phyloP scores from a whole-genome alignment of 192 early-diverging fungal species.

The Entrophospora sp. region DNA sequence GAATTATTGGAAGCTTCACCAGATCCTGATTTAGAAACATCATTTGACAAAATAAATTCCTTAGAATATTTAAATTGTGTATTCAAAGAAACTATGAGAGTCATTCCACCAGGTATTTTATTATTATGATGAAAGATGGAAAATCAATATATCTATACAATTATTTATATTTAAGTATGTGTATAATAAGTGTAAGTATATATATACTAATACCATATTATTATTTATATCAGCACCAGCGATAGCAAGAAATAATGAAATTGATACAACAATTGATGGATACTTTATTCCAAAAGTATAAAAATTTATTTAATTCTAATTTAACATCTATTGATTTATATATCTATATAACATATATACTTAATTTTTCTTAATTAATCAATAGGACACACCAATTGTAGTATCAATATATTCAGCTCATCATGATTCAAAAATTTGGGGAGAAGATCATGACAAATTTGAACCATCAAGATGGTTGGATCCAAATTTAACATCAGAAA shows the following conservation, averaged over 20 bases:
- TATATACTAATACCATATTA: no score
- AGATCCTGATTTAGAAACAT: constrained; percentile 19
- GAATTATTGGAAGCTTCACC: constrained; percentile 38
- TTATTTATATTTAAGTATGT: no score
- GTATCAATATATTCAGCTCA: constrained; percentile 33
- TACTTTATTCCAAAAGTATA: constrained; percentile 42
- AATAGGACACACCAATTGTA: constrained; percentile 25
- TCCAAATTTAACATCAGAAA: constrained; percentile 17
- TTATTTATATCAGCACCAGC: constrained; percentile 24
- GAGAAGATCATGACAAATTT: constrained; percentile 42
- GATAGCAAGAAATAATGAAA: constrained; percentile 24
- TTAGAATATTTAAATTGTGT: constrained; percentile 42
- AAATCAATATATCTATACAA: no score
- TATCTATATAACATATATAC: not conserved
- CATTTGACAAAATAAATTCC: constrained; percentile 38
- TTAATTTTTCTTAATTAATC: not conserved
- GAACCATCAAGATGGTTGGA: constrained; percentile 48
- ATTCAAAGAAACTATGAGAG: constrained; percentile 42
- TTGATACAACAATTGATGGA: constrained; percentile 29
- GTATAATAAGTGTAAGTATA: no score
- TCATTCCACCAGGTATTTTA: constrained; percentile 30
- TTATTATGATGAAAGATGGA: no score
- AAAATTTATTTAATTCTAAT: not conserved
- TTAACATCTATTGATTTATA: no score
- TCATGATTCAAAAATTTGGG: constrained; percentile 32